phyloP scores from a whole-genome alignment of 2,329 filamentous ascomycete species.

The Nemania diffusa region DNA sequence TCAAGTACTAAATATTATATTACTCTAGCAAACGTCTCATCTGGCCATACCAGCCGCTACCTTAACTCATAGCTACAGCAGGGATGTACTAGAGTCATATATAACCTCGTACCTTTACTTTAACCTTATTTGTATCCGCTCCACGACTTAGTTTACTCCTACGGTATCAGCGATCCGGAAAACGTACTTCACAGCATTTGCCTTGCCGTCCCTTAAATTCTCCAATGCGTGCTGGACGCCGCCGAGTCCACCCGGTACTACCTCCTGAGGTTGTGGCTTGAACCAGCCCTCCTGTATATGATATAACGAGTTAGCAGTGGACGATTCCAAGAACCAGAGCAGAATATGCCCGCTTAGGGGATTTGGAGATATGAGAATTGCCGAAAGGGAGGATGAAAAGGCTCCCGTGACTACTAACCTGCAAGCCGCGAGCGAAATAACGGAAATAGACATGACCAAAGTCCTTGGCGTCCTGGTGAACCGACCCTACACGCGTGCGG shows the following conservation, averaged over 20 bases:
- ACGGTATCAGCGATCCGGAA: slow-evolving; percentile 49
- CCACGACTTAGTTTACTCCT: slow-evolving; percentile 28
- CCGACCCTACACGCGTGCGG: slow-evolving; percentile 40
- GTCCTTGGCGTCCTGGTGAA: slow-evolving; percentile 42
- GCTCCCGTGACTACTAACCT: slow-evolving; percentile 17
- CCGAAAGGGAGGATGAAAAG: neutral
- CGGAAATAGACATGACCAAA: slow-evolving; percentile 50
- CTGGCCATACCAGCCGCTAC: too few relatives aligned
- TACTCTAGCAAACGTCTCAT: too few relatives aligned
- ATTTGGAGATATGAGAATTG: neutral
- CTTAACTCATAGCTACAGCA: too few relatives aligned
- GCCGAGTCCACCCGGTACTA: slow-evolving; percentile 50
- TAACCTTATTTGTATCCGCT: neutral
- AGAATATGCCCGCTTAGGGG: neutral
- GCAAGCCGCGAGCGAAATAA: slow-evolving; percentile 50
- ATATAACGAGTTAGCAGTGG: neutral
- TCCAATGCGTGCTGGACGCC: slow-evolving; percentile 52
- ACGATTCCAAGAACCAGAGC: neutral
- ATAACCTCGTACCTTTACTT: too few relatives aligned
- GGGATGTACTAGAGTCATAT: too few relatives aligned
- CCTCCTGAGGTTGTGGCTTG: slow-evolving; percentile 52
- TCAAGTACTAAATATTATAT: too few relatives aligned
- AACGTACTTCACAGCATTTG: slow-evolving; percentile 59
- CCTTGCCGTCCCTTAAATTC: slow-evolving; percentile 50
- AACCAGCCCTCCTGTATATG: slow-evolving; percentile 50